Base-by-base conservation (phyloP, 202 grass and related monocot genomes). In the Carex arenaria region DNA sequence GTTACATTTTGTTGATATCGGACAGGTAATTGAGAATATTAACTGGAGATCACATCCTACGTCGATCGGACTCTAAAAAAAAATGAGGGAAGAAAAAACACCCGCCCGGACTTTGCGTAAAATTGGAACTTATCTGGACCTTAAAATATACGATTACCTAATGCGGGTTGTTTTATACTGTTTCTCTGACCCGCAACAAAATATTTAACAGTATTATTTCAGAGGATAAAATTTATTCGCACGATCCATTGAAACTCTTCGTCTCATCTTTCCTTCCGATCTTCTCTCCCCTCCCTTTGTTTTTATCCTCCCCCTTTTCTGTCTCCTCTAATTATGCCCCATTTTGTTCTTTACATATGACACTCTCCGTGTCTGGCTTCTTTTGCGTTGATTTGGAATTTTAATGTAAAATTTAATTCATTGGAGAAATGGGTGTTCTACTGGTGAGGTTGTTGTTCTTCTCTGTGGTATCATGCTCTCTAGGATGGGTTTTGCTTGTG, bases 401-500 rank as follows among this genome's bases (percentile, higher is more conserved):
- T 81, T 82, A 15, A 53, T 67, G 62, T 36, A 19, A 82, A 30
- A 49, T 45, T 45, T 45, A 45, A 45, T 68, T 52, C 4, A 51
- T 31, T 18, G 80, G 20, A 55, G 42, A 66, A 82, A 82, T 82
- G 80, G 61, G 40, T 11, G 22, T 82, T 52, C 64, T 82, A 31
- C 10, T 82, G 22, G 61, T 82, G 40, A 31, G 64, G 80, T 15
- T 36, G 18, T 28, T 82, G 80, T 82, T 82, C 62, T 82, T 82
- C 80, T 82, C 61, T 82, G 11, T 82, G 80, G 62, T 82, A 30
- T 67, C 80, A 31, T 82, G 80, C 49, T 60, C 80, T 17, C 23
- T 82, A 19, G 80, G 80, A 68, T 82, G 80, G 80, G 26, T 82
- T 7, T 64, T 82, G 18, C 64, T 82, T 32, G 80, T 82, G 80